Evolutionary conservation across 495 filamentous ascomycete species (phyloP).

Genomic region (Aspergillus asperescens): DNA sequence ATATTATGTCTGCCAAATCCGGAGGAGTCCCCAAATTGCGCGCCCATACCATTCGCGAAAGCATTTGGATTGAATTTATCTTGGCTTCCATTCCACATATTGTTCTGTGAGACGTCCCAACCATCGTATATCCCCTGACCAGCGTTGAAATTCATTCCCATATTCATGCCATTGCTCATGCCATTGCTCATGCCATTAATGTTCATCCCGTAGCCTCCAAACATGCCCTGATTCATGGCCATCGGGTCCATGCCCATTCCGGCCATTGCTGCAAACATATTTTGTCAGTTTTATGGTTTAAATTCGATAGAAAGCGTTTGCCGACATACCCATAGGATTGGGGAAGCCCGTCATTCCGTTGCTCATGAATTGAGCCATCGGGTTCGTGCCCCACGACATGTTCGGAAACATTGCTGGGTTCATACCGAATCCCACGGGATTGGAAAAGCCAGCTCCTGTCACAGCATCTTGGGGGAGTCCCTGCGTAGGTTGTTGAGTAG

Average conservation of each 20-base stretch:
- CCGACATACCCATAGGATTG: slow-evolving; percentile 68
- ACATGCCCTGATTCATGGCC: slow-evolving; percentile 80
- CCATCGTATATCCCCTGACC: slow-evolving; percentile 59
- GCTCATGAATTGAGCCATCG: slow-evolving; percentile 70
- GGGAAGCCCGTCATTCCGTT: slow-evolving; percentile 69
- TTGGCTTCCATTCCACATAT: slow-evolving; percentile 70
- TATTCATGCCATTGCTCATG: slow-evolving; percentile 86
- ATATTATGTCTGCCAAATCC: slow-evolving; percentile 71
- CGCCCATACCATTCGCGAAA: slow-evolving; percentile 74
- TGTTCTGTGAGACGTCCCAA: slow-evolving; percentile 56
- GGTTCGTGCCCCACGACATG: slow-evolving; percentile 65
- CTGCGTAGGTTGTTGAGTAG: slow-evolving; percentile 22
- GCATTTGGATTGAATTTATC: slow-evolving; percentile 63
- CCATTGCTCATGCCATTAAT: slow-evolving; percentile 90
- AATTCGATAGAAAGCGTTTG: not conserved
- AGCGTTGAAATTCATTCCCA: slow-evolving; percentile 69
- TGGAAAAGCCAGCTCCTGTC: slow-evolving; percentile 19
- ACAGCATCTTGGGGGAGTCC: slow-evolving; percentile 16
- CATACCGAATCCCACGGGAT: slow-evolving; percentile 27
- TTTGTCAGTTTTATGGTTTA: slow-evolving; percentile 10
- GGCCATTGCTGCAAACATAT: slow-evolving; percentile 55
- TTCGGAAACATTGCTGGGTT: slow-evolving; percentile 48
- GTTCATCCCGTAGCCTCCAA: slow-evolving; percentile 83
- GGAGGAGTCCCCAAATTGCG: slow-evolving; percentile 78
- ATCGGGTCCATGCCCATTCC: slow-evolving; percentile 86